Base-by-base conservation (phyloP, 2,329 filamentous ascomycete species). In the Akanthomyces lecanii region DNA sequence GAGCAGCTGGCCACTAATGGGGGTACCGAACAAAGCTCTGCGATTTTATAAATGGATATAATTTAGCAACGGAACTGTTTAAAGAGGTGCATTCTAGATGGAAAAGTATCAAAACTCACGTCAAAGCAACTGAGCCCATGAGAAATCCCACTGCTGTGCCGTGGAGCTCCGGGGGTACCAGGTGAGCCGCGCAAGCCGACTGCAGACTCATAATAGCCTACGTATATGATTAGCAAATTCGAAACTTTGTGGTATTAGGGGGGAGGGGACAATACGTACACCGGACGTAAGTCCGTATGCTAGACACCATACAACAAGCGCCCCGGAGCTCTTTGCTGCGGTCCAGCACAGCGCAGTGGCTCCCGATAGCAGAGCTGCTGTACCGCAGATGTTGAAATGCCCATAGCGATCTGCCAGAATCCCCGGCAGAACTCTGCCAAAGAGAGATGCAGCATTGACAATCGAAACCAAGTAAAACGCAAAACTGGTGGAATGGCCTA, bases 381-480 rank as follows among this genome's bases (percentile, higher is more conserved):
- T 12, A 48, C 55, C 42, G n/a, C 55, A 58, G 23, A 58, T 23
- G 62, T 78, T 79, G 47, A 79, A 69, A 0, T 73, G 66, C 0
- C 77, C 77, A 0, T 74, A 47, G 0, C 64, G 67, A 4, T 74
- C 71, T 0, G 76, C 74, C 0, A 78, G 53, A 0, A 76, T 63
- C 0, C 71, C 71, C 0, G 91, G 90, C 0, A 91, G 76, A 70
- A 86, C 88, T 21, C 92, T 85, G 0, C 92, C 92, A 14, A 95
- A 77, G 40, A 89, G 86, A 0, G 87, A 91, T 12, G 88, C 89
- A 0, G 85, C 89, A 71, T 95, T 96, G 69, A 96, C 80, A 63
- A 96, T 86, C 1, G 90, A 87, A n/a, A 95, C 77, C 56, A 93
- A 80, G 69, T 91, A 87, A 68, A 89, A 91, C 1, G 88, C 84